Base-by-base conservation (phyloP, 208 protist species). In the Trypanosoma lewisi region DNA sequence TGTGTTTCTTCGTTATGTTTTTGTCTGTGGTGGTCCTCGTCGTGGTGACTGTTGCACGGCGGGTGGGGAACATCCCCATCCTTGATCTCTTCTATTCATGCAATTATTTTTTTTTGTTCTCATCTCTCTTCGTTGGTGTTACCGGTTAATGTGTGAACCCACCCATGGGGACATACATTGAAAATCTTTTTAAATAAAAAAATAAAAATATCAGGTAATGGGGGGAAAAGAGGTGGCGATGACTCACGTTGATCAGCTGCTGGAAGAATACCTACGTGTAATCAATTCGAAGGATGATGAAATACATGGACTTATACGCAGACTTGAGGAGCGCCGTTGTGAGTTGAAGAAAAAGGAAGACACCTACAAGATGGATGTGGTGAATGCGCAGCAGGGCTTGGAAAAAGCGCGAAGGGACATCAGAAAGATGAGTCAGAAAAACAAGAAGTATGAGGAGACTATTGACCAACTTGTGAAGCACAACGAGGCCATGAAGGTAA, bases 241-340 rank as follows among this genome's bases (percentile, higher is more conserved):
- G 70, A 17, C 37, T 31, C 70, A 80, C 21, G 56, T 82, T n/a
- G 88, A 93, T 34, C 76, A 91, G 36, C 70, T 95, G 25, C 60
- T 95, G 47, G 82, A 91, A 66, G 86, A 95, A 67, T 95, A 95
- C 65, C 68, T 95, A 5, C 83, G 85, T 8, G 80, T 93, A 11
- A 91, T 95, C 47, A 93, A 95, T 67, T 67, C 78, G 58, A 95
- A 95, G 73, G 89, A 95, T 65, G 75, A 80, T 53, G 78, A 85
- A 47, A 74, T 94, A 23, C 84, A 90, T 27, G 61, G 62, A 2
- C 63, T 91, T 7, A 72, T 89, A 14, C 71, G 77, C 21, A 72
- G 72, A 21, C 50, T 80, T 30, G 80, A 94, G 45, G 72, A 81
- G 17, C 67, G 71, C 14, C 69, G 78, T 9, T 33, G 69, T 11